Percentiles rank a stretch among this genome's conserved stretches.
Evolutionary conservation across 2,329 filamentous ascomycete genomes (phyloP).

Genomic region (Xylariaceae sp.): DNA sequence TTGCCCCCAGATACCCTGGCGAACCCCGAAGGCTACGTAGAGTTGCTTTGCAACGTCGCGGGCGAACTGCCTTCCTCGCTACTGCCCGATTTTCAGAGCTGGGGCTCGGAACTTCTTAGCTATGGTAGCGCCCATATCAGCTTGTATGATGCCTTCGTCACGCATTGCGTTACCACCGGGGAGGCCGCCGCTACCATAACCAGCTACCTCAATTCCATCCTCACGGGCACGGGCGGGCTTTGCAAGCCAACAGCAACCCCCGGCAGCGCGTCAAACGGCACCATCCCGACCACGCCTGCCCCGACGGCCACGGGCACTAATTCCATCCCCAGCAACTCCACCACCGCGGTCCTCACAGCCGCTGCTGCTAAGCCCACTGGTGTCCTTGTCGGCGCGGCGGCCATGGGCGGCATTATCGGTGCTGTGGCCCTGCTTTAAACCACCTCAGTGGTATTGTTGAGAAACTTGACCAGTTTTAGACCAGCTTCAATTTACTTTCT

Average conservation of each 20-base stretch:
- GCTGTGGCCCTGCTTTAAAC: slow-evolving; percentile 1
- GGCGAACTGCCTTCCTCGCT: slow-evolving; percentile 4
- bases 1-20: slow-evolving; percentile 5
- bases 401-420: slow-evolving; percentile 1
- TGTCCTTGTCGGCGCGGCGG: not conserved
- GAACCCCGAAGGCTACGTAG: slow-evolving; percentile 7
- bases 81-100: slow-evolving; percentile 13
- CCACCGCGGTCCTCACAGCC: not conserved
- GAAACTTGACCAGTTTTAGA: no score
- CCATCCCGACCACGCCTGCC: not conserved
- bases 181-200: not conserved
- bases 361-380: not conserved
- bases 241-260: not conserved
- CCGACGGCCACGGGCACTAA: not conserved
- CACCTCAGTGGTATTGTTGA: not conserved
- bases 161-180: slow-evolving; percentile 14
- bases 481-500: no score
- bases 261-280: not conserved
- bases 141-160: slow-evolving; percentile 13
- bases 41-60: slow-evolving; percentile 1
- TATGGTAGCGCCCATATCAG: slow-evolving; percentile 17
- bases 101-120: slow-evolving; percentile 1
- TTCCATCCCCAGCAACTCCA: not conserved
- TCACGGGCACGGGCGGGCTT: slow-evolving; percentile 3
- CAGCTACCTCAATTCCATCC: slow-evolving; percentile 5